Percentiles rank a stretch among this genome's conserved stretches.
Conservation (phyloP, 169 alveolate genomes). For the Toxoplasma gondii region DNA sequence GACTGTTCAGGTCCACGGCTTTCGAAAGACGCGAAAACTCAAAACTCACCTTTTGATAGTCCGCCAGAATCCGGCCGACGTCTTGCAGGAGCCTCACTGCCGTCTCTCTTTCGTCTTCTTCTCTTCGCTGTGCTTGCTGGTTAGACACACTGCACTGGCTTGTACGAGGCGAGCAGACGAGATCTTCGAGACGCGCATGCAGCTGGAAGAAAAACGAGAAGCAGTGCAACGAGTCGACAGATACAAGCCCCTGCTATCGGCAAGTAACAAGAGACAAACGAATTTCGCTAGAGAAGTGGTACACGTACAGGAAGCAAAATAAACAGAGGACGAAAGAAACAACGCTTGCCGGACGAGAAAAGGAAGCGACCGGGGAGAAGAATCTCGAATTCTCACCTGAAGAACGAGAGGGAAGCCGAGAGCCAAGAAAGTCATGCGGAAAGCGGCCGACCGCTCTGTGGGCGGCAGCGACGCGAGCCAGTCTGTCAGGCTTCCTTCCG, state of each 20-base stretch:
- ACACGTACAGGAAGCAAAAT: background rate
- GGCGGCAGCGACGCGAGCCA: background rate
- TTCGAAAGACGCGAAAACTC: background rate
- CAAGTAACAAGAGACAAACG: background rate
- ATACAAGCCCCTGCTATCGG: background rate
- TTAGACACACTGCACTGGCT: no score
- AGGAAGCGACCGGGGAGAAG: no score
- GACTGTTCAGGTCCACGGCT: no score
- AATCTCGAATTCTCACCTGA: background rate
- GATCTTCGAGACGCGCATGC: background rate
- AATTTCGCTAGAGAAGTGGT: background rate
- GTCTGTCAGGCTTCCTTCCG: background rate
- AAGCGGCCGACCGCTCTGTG: background rate
- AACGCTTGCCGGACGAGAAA: background rate
- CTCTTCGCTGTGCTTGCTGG: background rate
- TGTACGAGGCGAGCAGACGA: background rate
- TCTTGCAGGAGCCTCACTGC: background rate
- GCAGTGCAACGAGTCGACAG: background rate
- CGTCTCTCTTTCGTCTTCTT: background rate
- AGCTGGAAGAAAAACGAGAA: background rate
- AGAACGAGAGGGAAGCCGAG: background rate
- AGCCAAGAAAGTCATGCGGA: background rate
- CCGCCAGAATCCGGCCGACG: background rate
- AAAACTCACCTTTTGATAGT: background rate
- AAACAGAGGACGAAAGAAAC: background rate